These are phyloP conservation scores for Ophiostoma quercus DNA, from an alignment of 2,329 filamentous ascomycete species.

Conservation along the genomic window DNA sequence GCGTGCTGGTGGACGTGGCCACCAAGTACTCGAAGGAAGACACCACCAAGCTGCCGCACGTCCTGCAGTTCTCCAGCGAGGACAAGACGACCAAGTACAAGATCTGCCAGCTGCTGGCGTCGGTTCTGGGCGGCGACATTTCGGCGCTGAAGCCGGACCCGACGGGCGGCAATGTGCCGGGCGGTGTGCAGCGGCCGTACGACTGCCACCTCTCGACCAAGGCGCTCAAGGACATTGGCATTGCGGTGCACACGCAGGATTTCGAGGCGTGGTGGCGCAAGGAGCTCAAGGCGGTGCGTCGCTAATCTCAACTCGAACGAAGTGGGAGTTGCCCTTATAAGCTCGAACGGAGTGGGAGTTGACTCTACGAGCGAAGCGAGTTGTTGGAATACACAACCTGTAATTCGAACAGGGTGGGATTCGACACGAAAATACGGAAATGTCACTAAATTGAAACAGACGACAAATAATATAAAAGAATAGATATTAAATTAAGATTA, in stretches of 20 bases:
- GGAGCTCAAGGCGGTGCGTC: constrained; percentile 55
- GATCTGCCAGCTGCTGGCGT: constrained; percentile 71
- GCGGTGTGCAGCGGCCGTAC: constrained; percentile 71
- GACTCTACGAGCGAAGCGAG: too few relatives aligned
- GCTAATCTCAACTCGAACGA: constrained; percentile 32
- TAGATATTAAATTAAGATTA: too few relatives aligned
- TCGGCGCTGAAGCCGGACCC: constrained; percentile 61
- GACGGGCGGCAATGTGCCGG: constrained; percentile 65
- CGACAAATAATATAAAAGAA: too few relatives aligned
- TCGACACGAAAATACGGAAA: too few relatives aligned
- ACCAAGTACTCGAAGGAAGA: constrained; percentile 51
- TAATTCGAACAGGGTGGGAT: too few relatives aligned
- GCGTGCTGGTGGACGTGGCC: constrained; percentile 63
- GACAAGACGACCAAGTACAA: constrained; percentile 85
- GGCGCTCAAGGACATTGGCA: constrained; percentile 64
- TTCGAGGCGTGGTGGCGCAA: constrained; percentile 78
- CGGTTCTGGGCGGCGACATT: constrained; percentile 70
- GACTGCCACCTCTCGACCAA: constrained; percentile 82
- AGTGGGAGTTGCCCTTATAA: too few relatives aligned
- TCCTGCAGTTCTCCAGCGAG: constrained; percentile 83
- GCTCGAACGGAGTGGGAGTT: too few relatives aligned
- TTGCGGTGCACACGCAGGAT: constrained; percentile 67
- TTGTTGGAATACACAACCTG: too few relatives aligned
- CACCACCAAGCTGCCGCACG: constrained; percentile 49
- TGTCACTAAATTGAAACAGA: too few relatives aligned